These are phyloP conservation scores for Penicillium sp. DNA, from an alignment of 2,329 filamentous ascomycete genomes.

Conservation along the genomic window DNA sequence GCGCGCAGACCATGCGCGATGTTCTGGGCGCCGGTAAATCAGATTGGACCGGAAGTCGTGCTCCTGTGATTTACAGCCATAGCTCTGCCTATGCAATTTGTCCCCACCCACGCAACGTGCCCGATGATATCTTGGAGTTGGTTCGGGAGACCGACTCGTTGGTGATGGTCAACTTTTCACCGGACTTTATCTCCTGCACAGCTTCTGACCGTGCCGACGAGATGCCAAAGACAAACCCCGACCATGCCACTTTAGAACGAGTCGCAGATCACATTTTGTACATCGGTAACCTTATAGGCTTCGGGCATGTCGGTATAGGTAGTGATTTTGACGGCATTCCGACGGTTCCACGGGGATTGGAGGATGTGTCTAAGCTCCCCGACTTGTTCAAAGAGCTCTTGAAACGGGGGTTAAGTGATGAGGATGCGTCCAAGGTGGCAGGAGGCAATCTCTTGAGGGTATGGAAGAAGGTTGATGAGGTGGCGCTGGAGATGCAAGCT, in stretches of 20 bases:
- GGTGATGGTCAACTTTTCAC: constrained; percentile 88
- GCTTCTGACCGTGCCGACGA: constrained; percentile 57
- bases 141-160: constrained; percentile 70
- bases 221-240: constrained; percentile 63
- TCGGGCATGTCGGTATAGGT: constrained; percentile 80
- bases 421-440: constrained; percentile 68
- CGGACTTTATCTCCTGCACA: constrained; percentile 75
- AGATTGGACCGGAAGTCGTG: constrained; percentile 66
- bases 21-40: constrained; percentile 62
- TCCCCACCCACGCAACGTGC: constrained; percentile 85
- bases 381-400: constrained; percentile 72
- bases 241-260: constrained; percentile 69
- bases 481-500: constrained; percentile 63
- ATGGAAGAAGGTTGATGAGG: constrained; percentile 72
- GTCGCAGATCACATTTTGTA: constrained; percentile 77
- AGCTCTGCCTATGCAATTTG: constrained; percentile 77
- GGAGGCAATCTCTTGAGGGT: constrained; percentile 80
- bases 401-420: constrained; percentile 66
- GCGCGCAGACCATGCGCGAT: constrained; percentile 78
- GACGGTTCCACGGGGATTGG: constrained; percentile 65
- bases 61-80: constrained; percentile 86
- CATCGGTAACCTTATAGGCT: constrained; percentile 79
- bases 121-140: constrained; percentile 73
- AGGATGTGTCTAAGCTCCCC: constrained; percentile 82
- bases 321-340: constrained; percentile 76